These are phyloP conservation scores for Trichosanthes cucumerina DNA, from an alignment of 306 rosid genomes.

Conservation along the genomic window DNA sequence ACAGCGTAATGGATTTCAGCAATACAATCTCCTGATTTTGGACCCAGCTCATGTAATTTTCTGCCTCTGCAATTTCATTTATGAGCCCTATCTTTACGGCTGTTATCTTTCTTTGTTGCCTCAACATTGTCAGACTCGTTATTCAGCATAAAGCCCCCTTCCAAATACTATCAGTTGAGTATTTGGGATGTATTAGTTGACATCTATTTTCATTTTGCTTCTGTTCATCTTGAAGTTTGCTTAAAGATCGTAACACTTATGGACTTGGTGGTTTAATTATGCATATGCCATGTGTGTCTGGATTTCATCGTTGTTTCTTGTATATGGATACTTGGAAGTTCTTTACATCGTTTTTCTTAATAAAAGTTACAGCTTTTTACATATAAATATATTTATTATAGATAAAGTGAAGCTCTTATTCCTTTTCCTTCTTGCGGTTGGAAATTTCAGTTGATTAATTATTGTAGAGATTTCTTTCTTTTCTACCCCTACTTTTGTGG, in stretches of 20 bases:
- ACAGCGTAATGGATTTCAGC: slow-evolving; percentile 27
- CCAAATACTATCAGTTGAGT: not conserved
- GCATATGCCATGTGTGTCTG: not conserved
- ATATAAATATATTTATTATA: not conserved
- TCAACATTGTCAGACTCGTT: not conserved
- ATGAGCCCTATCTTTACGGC: slow-evolving; percentile 12
- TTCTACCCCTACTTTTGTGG: not conserved
- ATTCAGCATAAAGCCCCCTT: not conserved
- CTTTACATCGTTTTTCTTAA: not conserved
- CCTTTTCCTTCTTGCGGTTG: not conserved
- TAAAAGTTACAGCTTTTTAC: not conserved
- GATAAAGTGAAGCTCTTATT: not conserved
- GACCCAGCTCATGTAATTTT: slow-evolving; percentile 69
- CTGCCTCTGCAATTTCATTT: slow-evolving; percentile 7
- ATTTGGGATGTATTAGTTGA: not conserved
- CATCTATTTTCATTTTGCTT: not conserved
- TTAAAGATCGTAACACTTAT: not conserved
- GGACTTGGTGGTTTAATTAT: not conserved
- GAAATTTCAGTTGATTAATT: not conserved
- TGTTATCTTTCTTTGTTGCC: not conserved
- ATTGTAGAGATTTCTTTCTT: not conserved
- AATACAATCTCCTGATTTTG: slow-evolving; percentile 54
- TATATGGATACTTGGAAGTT: not conserved
- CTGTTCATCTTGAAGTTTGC: not conserved
- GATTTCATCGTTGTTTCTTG: not conserved